Percentiles rank a stretch among this genome's conserved stretches.
Conservation (phyloP, 2,329 filamentous ascomycete species). For the Fusarium sp. region DNA sequence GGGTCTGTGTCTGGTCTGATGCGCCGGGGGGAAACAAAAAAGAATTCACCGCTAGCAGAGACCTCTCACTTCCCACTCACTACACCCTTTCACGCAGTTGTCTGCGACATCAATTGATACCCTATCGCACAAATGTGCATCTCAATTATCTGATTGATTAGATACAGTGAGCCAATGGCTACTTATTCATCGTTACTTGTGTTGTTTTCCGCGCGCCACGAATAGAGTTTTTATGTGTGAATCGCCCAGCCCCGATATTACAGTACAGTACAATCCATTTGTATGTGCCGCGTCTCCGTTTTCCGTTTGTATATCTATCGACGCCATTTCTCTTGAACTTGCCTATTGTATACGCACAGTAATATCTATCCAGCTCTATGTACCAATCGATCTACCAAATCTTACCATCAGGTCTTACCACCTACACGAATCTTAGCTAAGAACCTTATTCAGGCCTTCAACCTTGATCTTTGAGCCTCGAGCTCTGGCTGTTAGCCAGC, state of each 20-base stretch:
- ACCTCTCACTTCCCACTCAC: conserved; percentile 9
- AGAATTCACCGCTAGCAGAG: conserved; percentile 33
- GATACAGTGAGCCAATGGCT: conserved; percentile 22
- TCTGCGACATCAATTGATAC: conserved; percentile 9
- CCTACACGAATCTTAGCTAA: conserved; percentile 10
- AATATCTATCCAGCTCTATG: background rate
- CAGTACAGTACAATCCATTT: conserved; percentile 7
- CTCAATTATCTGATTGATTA: conserved; percentile 6
- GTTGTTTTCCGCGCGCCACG: conserved; percentile 3
- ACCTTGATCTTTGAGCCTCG: background rate
- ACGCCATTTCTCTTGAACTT: background rate
- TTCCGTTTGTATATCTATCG: conserved; percentile 2
- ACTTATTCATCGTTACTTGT: conserved; percentile 5
- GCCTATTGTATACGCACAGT: conserved; percentile 5
- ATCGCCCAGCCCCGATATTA: conserved; percentile 18
- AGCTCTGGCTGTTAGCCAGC: conserved; percentile 8
- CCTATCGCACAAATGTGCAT: conserved; percentile 1
- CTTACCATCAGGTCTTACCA: background rate
- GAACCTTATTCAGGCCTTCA: conserved; percentile 3
- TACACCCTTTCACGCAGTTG: background rate
- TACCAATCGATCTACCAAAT: background rate
- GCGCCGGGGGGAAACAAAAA: background rate
- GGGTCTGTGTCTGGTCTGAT: conserved; percentile 13
- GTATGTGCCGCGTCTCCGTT: conserved; percentile 20
- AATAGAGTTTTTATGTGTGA: conserved; percentile 30